Conservation (phyloP, 2,329 filamentous ascomycete genomes). For the Colletotrichum theobromicola region DNA sequence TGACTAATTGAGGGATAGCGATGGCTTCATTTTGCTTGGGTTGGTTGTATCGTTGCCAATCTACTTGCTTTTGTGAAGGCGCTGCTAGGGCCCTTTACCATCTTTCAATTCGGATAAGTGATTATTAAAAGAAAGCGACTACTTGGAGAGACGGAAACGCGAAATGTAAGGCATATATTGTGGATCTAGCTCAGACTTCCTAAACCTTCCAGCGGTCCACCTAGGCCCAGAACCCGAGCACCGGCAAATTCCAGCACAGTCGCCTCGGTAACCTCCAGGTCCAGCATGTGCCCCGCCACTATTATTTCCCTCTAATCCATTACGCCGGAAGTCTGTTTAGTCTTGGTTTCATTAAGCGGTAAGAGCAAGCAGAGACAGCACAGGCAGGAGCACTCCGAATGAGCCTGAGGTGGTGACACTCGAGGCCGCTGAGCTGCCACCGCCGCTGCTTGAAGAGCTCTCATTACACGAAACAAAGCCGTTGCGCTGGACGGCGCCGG, state of each 20-base stretch:
- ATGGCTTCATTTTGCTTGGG: no score
- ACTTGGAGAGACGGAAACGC: no score
- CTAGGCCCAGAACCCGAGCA: not conserved
- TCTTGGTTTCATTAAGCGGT: not conserved
- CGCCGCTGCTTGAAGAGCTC: not conserved
- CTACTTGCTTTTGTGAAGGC: no score
- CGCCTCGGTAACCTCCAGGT: not conserved
- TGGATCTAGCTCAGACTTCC: not conserved
- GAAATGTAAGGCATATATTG: no score
- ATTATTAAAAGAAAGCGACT: no score
- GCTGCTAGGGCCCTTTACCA: no score
- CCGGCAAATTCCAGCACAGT: not conserved
- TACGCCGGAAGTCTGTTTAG: not conserved
- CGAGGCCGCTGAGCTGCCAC: not conserved
- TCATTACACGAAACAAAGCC: conserved; percentile 67
- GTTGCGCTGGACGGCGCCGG: conserved; percentile 67
- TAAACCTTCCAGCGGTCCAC: not conserved
- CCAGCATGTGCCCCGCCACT: not conserved
- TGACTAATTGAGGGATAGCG: no score
- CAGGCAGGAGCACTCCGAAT: not conserved
- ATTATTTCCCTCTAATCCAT: not conserved
- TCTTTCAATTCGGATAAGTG: no score
- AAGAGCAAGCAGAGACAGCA: conserved; percentile 3
- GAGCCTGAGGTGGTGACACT: not conserved
- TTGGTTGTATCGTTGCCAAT: no score